Base-by-base conservation (phyloP, 306 rosid species). In the Castanea mollissima region DNA sequence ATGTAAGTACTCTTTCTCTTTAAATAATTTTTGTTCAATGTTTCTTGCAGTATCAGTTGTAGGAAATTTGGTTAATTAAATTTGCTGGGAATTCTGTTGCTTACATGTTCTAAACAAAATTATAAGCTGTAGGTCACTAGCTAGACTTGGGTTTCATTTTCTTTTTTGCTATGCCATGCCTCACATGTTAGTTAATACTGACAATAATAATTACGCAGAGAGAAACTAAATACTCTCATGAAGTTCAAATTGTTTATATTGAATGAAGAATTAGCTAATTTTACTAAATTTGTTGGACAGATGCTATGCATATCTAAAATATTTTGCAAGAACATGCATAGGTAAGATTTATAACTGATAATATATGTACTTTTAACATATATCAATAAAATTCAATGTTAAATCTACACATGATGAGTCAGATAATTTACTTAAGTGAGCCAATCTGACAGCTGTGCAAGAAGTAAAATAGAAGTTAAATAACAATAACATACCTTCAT, bases 1-100 rank as follows among this genome's bases (percentile, higher is more conserved):
- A 85, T 87, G 97, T 92, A 87, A 49, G 93, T 88, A 19, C 71
- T 25, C 73, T 81, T 78, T 58, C 78, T 77, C 67, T 71, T 69
- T 74, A 4, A 54, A 49, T 79, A 29, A 12, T 73, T n/a, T 60
- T 82, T 58, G 32, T 62, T 71, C 51, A 56, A 52, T 58, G 19
- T 76, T 85, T 72, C 64, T 77, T 76, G 67, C 71, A 25, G 69
- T 72, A 59, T 60, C 14, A 44, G 56, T 38, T n/a, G 21, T 25
- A 74, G 38, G 59, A 13, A 44, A 23, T 5, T 38, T 59, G 13
- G 55, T 25, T 44, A 6, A 31, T 21, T 77, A 12, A n/a, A 41
- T 46, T 34, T 27, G 27, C 55, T 67, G 32, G 3, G 8, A 55
- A 62, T 81, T 77, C 14, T 71, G 55, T 29, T 44, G 54, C 59